Evolutionary conservation across 192 early-diverging fungal species (phyloP).

Genomic region (Coemansia sp.): DNA sequence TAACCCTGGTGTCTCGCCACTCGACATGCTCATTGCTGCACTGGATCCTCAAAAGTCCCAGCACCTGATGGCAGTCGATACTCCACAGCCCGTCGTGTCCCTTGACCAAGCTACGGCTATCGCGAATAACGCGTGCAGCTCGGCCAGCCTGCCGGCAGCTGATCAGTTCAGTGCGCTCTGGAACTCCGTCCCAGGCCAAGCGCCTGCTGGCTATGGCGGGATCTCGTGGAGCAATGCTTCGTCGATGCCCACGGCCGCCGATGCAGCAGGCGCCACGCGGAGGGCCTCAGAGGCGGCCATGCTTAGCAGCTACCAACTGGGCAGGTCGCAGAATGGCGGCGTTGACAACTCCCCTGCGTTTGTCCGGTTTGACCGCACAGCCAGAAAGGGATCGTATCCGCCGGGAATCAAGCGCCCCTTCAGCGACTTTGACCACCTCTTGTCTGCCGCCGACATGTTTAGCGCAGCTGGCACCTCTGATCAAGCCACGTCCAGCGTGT

Average conservation of each 20-base stretch:
- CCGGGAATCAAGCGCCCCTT: slow-evolving; percentile 39
- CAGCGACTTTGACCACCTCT: slow-evolving; percentile 42
- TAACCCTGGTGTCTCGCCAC: slow-evolving; percentile 26
- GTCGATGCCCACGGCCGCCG: neutral
- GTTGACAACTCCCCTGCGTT: neutral
- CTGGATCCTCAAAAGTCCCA: slow-evolving; percentile 34
- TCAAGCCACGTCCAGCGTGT: slow-evolving; percentile 4
- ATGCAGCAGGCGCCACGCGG: neutral
- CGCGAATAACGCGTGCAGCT: neutral
- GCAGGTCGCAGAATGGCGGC: slow-evolving; percentile 3
- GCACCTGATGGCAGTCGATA: neutral
- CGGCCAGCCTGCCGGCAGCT: neutral
- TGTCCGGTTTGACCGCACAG: neutral
- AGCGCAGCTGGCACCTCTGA: neutral
- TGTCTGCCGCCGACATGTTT: slow-evolving; percentile 45
- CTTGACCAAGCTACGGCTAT: neutral
- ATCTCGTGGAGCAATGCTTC: slow-evolving; percentile 10
- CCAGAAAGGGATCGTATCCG: slow-evolving; percentile 30
- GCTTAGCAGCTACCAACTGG: slow-evolving; percentile 29
- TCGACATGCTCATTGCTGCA: slow-evolving; percentile 51
- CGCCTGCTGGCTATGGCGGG: neutral
- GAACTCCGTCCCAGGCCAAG: neutral
- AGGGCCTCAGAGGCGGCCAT: slow-evolving; percentile 22
- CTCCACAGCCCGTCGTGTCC: neutral
- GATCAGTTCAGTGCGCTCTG: neutral